Percentiles rank a stretch among this genome's conserved stretches.
Conservation (phyloP, 2,329 filamentous ascomycete species). For the Aspergillus viridinutans region DNA sequence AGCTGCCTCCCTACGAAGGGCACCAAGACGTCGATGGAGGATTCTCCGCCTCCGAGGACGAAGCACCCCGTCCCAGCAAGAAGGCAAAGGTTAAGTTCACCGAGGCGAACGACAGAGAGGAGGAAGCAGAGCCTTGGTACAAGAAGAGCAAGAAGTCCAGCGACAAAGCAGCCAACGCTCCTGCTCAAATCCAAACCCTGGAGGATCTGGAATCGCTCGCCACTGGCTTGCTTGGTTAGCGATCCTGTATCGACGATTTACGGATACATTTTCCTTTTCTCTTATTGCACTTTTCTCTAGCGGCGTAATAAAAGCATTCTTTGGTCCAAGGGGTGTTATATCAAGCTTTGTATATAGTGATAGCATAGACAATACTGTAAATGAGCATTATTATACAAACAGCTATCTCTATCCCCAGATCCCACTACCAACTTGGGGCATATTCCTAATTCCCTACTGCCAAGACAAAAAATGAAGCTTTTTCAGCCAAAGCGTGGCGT, state of each 20-base stretch:
- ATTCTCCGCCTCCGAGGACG: conserved; percentile 21
- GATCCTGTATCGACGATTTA: conserved; percentile 10
- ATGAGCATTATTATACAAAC: background rate
- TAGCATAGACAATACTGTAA: background rate
- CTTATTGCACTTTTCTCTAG: conserved; percentile 16
- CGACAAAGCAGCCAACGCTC: conserved; percentile 6
- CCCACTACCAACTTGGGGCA: conserved; percentile 3
- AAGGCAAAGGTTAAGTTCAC: conserved; percentile 39
- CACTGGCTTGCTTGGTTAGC: conserved; percentile 38
- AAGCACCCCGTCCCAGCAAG: conserved; percentile 33
- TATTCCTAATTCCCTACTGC: no score
- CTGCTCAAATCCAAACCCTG: conserved; percentile 40
- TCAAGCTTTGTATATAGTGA: conserved; percentile 6
- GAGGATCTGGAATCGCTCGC: conserved; percentile 47
- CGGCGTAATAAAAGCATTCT: conserved; percentile 24
- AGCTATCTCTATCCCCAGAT: background rate
- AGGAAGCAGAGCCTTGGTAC: conserved; percentile 13
- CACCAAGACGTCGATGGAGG: conserved; percentile 9
- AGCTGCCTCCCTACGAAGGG: conserved; percentile 29
- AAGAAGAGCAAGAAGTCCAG: conserved; percentile 25
- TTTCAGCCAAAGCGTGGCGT: no score
- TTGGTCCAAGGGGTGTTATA: conserved; percentile 10
- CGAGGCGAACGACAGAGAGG: conserved; percentile 25
- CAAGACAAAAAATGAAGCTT: no score
- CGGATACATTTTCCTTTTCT: conserved; percentile 10